phyloP scores from a whole-genome alignment of 1,139 yeast genomes.

The Yamadazyma epiphylla region DNA sequence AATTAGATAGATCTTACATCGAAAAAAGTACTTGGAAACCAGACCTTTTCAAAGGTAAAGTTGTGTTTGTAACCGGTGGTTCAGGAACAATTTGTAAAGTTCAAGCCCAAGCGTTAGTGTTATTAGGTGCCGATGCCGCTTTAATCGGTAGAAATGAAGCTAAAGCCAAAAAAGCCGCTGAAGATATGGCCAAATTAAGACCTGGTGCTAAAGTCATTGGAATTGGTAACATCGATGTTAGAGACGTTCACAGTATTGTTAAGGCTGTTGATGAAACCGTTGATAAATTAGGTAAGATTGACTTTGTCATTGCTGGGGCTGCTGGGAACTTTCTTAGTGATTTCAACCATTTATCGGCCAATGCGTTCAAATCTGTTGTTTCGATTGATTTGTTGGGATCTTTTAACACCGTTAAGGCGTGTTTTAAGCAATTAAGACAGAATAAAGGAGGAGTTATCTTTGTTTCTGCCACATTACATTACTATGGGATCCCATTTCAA shows the following conservation, averaged over 20 bases:
- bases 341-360: constrained; percentile 72
- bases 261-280: constrained; percentile 68
- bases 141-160: constrained; percentile 74
- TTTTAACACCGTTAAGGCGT: constrained; percentile 84
- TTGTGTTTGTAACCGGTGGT: constrained; percentile 92
- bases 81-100: constrained; percentile 93
- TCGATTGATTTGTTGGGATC: constrained; percentile 87
- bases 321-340: constrained; percentile 92
- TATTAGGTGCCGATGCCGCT: constrained; percentile 84
- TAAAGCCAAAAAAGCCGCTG: constrained; percentile 67
- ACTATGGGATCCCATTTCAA: constrained; percentile 88
- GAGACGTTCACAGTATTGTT: constrained; percentile 57
- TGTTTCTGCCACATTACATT: constrained; percentile 89
- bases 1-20: constrained; percentile 24
- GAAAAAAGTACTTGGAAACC: constrained; percentile 43
- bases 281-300: constrained; percentile 65
- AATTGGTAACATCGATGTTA: constrained; percentile 72
- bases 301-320: constrained; percentile 90
- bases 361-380: constrained; percentile 86
- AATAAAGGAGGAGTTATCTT: constrained; percentile 75
- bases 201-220: constrained; percentile 69
- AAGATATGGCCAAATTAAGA: constrained; percentile 57
- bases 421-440: constrained; percentile 60
- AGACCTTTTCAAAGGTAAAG: constrained; percentile 76
- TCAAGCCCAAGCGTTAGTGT: constrained; percentile 81